Conservation (phyloP, 345 rosid species). For the Microcos paniculata region DNA sequence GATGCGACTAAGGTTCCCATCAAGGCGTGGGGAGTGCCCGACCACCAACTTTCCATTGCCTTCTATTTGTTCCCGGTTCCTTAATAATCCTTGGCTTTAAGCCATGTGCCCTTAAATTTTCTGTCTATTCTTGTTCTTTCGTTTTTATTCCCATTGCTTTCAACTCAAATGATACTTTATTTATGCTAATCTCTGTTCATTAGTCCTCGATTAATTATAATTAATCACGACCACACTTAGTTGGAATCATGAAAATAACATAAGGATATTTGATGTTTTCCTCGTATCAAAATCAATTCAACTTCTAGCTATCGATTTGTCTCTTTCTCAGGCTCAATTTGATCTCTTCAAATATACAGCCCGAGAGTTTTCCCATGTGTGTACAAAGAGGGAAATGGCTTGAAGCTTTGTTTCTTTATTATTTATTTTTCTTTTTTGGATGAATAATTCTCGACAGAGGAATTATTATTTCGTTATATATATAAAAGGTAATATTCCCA, state of each 20-base stretch:
- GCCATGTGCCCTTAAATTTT: background rate
- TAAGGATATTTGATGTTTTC: background rate
- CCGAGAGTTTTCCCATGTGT: too few relatives aligned
- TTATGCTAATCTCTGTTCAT: background rate
- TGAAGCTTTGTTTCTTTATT: too few relatives aligned
- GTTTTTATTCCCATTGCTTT: conserved; percentile 5
- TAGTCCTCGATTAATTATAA: background rate
- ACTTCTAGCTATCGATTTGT: too few relatives aligned
- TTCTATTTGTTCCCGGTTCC: background rate
- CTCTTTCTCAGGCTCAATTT: too few relatives aligned
- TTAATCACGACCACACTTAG: too few relatives aligned
- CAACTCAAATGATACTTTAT: background rate
- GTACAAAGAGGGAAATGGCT: too few relatives aligned
- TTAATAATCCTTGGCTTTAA: background rate
- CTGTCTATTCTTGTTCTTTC: background rate
- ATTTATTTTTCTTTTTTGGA: too few relatives aligned
- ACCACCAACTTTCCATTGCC: conserved; percentile 5
- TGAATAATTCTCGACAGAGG: background rate
- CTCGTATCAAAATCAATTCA: too few relatives aligned
- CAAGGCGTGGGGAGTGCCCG: conserved; percentile 1
- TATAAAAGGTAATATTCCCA: too few relatives aligned
- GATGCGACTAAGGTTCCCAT: conserved; percentile 8
- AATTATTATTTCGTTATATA: background rate
- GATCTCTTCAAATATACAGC: too few relatives aligned
- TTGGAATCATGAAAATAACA: too few relatives aligned